A percentile compares a stretch with the other conserved stretches of the same genome.
Evolutionary conservation across 1,139 yeast species (phyloP).

Genomic region (Arxiozyma bovina): DNA sequence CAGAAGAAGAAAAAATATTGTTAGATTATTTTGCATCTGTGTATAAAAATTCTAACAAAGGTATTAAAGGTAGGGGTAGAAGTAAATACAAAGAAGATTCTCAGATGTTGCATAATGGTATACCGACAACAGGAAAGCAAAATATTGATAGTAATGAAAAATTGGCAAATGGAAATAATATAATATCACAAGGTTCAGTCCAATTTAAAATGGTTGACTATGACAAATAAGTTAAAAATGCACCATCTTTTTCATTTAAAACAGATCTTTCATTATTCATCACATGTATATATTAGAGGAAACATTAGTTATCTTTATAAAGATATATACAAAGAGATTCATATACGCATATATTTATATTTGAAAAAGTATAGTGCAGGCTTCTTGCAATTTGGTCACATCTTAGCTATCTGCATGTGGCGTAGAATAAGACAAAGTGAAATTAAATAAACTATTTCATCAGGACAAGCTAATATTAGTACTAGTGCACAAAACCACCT

Average conservation of each 20-base stretch:
- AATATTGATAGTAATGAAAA: background rate
- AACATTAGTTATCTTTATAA: too few relatives aligned
- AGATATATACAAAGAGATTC: background rate
- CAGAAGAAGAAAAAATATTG: slow-evolving; percentile 57
- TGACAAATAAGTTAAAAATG: slow-evolving; percentile 5
- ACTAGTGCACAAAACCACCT: too few relatives aligned
- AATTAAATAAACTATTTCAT: too few relatives aligned
- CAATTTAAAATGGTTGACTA: slow-evolving; percentile 21
- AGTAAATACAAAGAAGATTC: slow-evolving; percentile 14
- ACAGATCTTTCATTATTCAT: background rate
- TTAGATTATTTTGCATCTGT: slow-evolving; percentile 69
- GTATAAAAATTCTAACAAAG: slow-evolving; percentile 81
- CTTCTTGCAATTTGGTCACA: background rate
- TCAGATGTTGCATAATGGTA: background rate
- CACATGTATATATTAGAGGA: background rate
- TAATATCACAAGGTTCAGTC: slow-evolving; percentile 12
- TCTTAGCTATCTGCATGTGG: too few relatives aligned
- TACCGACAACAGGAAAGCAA: background rate
- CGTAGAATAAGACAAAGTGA: background rate
- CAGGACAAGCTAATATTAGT: too few relatives aligned
- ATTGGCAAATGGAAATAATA: background rate
- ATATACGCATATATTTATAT: too few relatives aligned
- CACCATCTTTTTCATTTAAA: background rate
- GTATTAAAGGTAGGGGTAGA: slow-evolving; percentile 84
- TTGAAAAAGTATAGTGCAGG: background rate